Percentiles rank a stretch among this genome's conserved stretches.
Conservation (phyloP, 257 asterid species). For the Cruciata laevipes region DNA sequence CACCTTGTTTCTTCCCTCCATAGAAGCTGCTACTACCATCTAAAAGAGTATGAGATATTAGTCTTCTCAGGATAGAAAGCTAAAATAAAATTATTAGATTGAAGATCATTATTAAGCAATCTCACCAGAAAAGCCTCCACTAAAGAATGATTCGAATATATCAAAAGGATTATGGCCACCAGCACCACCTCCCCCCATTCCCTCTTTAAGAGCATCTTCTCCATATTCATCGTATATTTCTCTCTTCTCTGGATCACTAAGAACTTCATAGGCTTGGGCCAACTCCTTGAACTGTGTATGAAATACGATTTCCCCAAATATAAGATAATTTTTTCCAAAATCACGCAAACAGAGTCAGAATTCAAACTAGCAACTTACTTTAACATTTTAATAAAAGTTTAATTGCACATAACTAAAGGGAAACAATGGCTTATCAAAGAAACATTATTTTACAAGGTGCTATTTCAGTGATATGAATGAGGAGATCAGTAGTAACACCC, state of each 20-base stretch:
- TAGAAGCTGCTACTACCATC: conserved; percentile 26
- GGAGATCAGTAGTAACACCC: neutral
- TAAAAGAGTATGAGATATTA: conserved; percentile 7
- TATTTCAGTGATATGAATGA: neutral
- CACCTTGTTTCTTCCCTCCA: conserved; percentile 32
- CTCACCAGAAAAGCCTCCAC: conserved; percentile 35
- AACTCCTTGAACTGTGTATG: conserved; percentile 46
- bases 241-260: conserved; percentile 45
- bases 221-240: conserved; percentile 43
- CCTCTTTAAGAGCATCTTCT: conserved; percentile 54
- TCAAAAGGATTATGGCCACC: conserved; percentile 38
- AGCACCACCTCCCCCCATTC: conserved; percentile 36
- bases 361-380: neutral
- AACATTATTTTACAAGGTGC: neutral
- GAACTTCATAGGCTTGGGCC: conserved; percentile 51
- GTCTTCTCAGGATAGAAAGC: neutral
- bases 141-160: conserved; percentile 43
- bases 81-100: neutral
- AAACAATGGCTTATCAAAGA: neutral
- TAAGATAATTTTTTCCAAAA: neutral
- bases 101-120: conserved; percentile 2
- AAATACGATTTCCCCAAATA: neutral
- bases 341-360: neutral
- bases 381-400: neutral
- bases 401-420: neutral